Evolutionary conservation across 139 green algal genomes (phyloP).

Genomic region (Coccomyxa sp.): DNA sequence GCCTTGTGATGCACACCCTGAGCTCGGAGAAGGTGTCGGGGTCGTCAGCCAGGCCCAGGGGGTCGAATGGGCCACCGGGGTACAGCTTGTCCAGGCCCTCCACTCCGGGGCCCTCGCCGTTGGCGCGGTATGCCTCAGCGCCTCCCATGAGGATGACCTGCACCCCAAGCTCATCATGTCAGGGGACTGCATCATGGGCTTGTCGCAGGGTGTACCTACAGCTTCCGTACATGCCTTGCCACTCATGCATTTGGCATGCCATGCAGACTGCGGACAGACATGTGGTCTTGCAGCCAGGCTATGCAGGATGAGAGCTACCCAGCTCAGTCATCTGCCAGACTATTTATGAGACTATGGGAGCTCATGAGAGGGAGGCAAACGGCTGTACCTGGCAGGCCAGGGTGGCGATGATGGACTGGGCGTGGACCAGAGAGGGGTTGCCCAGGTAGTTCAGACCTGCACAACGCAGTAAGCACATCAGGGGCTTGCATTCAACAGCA

Average conservation of each 20-base stretch:
- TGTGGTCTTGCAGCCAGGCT: too few species aligned
- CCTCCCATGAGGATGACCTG: constrained; percentile 68
- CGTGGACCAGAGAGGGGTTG: constrained; percentile 92
- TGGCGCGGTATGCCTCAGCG: constrained; percentile 77
- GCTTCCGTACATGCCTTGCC: too few species aligned
- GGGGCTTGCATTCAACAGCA: too few species aligned
- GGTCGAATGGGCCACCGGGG: constrained; percentile 67
- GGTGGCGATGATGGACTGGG: constrained; percentile 92
- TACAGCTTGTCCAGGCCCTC: constrained; percentile 58
- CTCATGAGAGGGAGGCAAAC: not conserved
- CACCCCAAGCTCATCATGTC: too few species aligned
- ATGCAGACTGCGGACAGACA: too few species aligned
- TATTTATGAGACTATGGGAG: too few species aligned
- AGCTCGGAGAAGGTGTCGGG: constrained; percentile 87
- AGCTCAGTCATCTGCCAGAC: too few species aligned
- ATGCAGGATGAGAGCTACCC: too few species aligned
- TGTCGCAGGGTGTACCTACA: too few species aligned
- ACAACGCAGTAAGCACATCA: too few species aligned
- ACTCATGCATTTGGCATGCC: too few species aligned
- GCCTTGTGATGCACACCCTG: constrained; percentile 43
- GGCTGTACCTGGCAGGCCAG: constrained; percentile 76
- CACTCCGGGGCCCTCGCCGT: constrained; percentile 46
- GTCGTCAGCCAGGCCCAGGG: constrained; percentile 93
- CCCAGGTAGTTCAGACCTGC: constrained; percentile 93
- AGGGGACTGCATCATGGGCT: too few species aligned